phyloP scores from a whole-genome alignment of 345 rosid species.

The Eucalyptus marginata region DNA sequence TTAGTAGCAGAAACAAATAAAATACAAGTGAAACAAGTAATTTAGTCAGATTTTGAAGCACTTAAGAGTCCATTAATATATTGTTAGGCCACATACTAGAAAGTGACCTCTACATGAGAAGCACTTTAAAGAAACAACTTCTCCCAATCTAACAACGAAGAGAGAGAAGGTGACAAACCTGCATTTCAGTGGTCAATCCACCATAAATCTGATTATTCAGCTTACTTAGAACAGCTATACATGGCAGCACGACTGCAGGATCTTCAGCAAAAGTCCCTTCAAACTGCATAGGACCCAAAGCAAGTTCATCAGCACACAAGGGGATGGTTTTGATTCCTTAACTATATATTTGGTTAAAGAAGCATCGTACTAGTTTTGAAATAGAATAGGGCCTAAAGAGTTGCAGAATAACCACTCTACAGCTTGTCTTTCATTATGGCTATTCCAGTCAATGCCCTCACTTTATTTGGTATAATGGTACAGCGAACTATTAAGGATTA shows the following conservation, averaged over 20 bases:
- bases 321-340: not conserved
- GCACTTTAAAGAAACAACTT: not conserved
- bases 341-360: not conserved
- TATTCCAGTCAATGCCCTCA: not conserved
- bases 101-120: not conserved
- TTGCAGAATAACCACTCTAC: not conserved
- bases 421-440: not conserved
- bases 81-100: not conserved
- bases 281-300: slow-evolving; percentile 39
- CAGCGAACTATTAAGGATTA: not conserved
- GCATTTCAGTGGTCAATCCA: slow-evolving; percentile 38
- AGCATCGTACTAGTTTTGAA: not conserved
- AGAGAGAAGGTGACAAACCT: slow-evolving; percentile 35
- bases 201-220: slow-evolving; percentile 35
- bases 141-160: not conserved
- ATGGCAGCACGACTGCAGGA: slow-evolving; percentile 47
- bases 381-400: not conserved
- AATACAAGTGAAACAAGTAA: not conserved
- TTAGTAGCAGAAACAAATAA: not conserved
- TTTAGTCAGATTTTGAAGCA: not conserved
- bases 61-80: not conserved
- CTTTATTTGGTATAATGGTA: not conserved
- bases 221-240: slow-evolving; percentile 53
- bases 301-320: not conserved
- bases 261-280: slow-evolving; percentile 33